phyloP scores from a whole-genome alignment of 1,284 basidiomycete genomes.

The Vanrija sp. region DNA sequence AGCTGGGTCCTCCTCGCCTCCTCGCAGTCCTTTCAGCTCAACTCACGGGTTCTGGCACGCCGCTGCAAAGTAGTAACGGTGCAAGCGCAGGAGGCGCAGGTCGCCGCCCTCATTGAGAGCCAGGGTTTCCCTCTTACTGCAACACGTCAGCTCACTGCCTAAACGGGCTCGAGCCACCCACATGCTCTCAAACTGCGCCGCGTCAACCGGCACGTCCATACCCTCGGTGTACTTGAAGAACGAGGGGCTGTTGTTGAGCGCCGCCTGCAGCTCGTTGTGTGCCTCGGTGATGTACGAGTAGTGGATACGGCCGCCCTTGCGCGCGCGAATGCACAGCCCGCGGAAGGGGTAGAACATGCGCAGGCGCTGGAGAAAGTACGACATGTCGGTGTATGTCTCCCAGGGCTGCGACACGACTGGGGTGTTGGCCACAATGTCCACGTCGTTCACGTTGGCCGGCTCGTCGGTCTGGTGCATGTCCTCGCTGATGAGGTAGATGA shows the following conservation, averaged over 20 bases:
- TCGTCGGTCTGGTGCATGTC: constrained; percentile 25
- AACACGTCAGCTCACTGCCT: neutral
- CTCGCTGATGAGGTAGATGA: constrained; percentile 23
- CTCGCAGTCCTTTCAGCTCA: too few relatives aligned
- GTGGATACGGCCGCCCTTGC: constrained; percentile 19
- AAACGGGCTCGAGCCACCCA: neutral
- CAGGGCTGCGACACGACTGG: constrained; percentile 14
- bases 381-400: constrained; percentile 27
- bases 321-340: constrained; percentile 19
- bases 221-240: constrained; percentile 16
- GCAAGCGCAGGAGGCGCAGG: constrained; percentile 24
- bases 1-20: too few relatives aligned
- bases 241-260: constrained; percentile 12
- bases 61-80: constrained; percentile 25
- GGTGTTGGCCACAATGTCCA: constrained; percentile 11
- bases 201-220: constrained; percentile 8
- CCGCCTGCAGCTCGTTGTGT: constrained; percentile 15
- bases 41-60: constrained; percentile 22
- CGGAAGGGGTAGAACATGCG: constrained; percentile 26
- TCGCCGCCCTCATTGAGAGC: constrained; percentile 23
- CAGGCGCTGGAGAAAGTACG: constrained; percentile 23
- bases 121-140: constrained; percentile 19
- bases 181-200: constrained; percentile 17
- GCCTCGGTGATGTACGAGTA: constrained; percentile 24
- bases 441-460: constrained; percentile 28